Evolutionary conservation across 2,329 filamentous ascomycete species (phyloP), one percentile per base, ranked within the genome.

Genomic region (Penicillium verrucosum): DNA sequence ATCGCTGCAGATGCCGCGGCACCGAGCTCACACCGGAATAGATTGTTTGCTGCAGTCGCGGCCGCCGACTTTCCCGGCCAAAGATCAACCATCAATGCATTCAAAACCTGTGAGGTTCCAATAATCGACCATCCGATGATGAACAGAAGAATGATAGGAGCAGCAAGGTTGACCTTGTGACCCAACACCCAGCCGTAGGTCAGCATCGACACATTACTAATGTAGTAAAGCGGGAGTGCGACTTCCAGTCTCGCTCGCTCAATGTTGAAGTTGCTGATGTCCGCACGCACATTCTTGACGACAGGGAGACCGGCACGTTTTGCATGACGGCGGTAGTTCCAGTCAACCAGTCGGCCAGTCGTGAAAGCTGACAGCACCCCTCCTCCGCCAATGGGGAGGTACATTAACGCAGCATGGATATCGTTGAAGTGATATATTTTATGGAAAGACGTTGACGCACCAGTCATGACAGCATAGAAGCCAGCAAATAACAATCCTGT

Each of bases 311-410:
- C 85, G 16, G 87, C 76, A 32, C 80, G 79, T 47, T 77, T 79
- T 1, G 89, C 88, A 45, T 86, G 81, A 38, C 88, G 82, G 7
- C 85, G 80, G 70, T 89, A 94, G 71, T 92, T 91, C 80, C 83
- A 86, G 70, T 90, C 88, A 34, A 89, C 80, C 8, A 85, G 62
- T 2, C 79, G 78, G 5, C 89, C 88, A 34, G 70, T 73, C 16
- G 76, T 58, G 25, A 68, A 61, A 6, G 65, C 57, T n/a, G 66
- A 61, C 1, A 62, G 16, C 10, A 64, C 49, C 0, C 60, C 60
- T 4, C 68, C 67, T 12, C 52, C 53, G 4, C 68, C 68, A 53
- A 55, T 73, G 59, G 66, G 34, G 67, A 78, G 59, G 36, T 69
- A 71, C 59, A 66, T 64, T 5, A 78, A 64, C 4, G 70, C 74